phyloP scores from a whole-genome alignment of 345 rosid genomes.

The Lumnitzera racemosa region DNA sequence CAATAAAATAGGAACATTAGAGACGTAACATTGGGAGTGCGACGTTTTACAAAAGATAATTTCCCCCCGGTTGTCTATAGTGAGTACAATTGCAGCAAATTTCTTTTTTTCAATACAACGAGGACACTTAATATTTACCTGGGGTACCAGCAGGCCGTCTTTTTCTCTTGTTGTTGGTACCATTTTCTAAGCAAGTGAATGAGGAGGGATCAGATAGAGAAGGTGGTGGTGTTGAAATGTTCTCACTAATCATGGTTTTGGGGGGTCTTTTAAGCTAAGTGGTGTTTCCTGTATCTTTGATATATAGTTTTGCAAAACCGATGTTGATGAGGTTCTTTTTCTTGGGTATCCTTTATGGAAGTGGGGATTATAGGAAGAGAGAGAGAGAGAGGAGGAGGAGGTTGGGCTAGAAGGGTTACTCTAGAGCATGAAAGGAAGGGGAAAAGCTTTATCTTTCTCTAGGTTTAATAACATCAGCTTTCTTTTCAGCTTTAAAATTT shows the following conservation, averaged over 20 bases:
- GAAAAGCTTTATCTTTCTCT: constrained; percentile 9
- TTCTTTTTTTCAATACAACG: not conserved
- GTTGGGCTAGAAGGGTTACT: constrained; percentile 5
- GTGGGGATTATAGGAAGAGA: not conserved
- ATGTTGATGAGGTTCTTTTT: constrained; percentile 4
- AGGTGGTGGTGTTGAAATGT: constrained; percentile 5
- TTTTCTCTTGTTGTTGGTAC: constrained; percentile 49
- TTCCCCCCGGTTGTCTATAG: not conserved
- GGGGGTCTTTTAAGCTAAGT: constrained; percentile 1
- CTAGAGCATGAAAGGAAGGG: not conserved
- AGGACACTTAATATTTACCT: constrained; percentile 26
- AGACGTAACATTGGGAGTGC: no score
- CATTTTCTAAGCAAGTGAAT: constrained; percentile 27
- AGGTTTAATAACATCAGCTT: constrained; percentile 2
- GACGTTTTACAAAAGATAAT: not conserved
- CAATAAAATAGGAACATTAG: no score
- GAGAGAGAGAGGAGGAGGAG: constrained; percentile 12
- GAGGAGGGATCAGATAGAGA: constrained; percentile 30
- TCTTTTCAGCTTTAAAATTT: constrained; percentile 8
- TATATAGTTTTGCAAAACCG: not conserved
- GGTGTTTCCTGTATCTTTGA: not conserved
- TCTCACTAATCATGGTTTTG: constrained; percentile 7
- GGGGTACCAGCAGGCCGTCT: constrained; percentile 91
- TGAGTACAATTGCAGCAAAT: not conserved
- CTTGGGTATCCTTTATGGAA: not conserved